phyloP scores from a whole-genome alignment of 2,329 filamentous ascomycete species.

The Orbilia blumenaviensis region DNA sequence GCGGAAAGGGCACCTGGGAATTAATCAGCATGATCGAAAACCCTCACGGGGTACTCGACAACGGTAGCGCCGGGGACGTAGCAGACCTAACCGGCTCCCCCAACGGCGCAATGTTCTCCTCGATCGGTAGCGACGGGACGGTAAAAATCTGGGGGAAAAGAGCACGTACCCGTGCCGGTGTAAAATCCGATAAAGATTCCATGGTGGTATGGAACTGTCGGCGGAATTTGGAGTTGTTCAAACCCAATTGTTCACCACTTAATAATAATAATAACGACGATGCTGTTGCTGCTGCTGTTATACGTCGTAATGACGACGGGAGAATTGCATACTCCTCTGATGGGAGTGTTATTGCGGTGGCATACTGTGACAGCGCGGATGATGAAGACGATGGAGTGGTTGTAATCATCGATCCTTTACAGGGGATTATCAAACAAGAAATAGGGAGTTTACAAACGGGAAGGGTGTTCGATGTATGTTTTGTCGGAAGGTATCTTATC shows the following conservation, averaged over 20 bases:
- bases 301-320: conserved; percentile 32
- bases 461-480: conserved; percentile 72
- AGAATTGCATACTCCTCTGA: conserved; percentile 41
- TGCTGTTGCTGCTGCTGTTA: too few species aligned
- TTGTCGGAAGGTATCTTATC: conserved; percentile 78
- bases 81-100: conserved; percentile 79
- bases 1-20: conserved; percentile 70
- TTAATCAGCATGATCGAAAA: conserved; percentile 83
- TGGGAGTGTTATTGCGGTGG: conserved; percentile 65
- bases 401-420: conserved; percentile 76
- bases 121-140: conserved; percentile 80
- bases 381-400: conserved; percentile 62
- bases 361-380: too few species aligned
- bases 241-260: too few species aligned
- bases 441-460: conserved; percentile 74
- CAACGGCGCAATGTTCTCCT: conserved; percentile 76
- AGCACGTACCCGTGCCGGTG: conserved; percentile 73
- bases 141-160: conserved; percentile 85
- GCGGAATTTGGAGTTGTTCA: conserved; percentile 43
- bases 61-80: conserved; percentile 67
- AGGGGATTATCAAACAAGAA: conserved; percentile 72
- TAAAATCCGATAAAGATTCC: conserved; percentile 35
- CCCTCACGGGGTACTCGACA: conserved; percentile 70
- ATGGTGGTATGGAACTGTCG: conserved; percentile 48
- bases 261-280: too few species aligned